Evolutionary conservation across 495 filamentous ascomycete species (phyloP).

Genomic region (Neurospora sp.): DNA sequence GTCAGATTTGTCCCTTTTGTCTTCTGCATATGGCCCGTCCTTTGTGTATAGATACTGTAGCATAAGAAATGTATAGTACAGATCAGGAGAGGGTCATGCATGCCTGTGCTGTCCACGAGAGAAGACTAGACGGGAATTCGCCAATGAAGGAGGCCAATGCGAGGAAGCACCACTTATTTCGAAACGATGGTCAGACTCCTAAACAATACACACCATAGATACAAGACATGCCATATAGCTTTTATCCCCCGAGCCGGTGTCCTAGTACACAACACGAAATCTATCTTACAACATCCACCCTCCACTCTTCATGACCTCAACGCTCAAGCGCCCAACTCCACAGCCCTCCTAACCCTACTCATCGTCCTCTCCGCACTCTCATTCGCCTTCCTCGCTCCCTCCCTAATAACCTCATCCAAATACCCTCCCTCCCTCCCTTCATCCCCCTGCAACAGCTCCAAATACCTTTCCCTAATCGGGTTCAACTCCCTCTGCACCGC

Average conservation of each 20-base stretch:
- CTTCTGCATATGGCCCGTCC: neutral
- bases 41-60: slow-evolving; percentile 9
- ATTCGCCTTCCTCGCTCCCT: slow-evolving; percentile 51
- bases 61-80: slow-evolving; percentile 1
- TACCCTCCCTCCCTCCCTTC: slow-evolving; percentile 28
- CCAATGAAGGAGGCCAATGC: neutral
- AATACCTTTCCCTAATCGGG: slow-evolving; percentile 53
- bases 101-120: neutral
- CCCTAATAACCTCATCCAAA: slow-evolving; percentile 48
- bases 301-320: neutral
- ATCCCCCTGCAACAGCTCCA: slow-evolving; percentile 36
- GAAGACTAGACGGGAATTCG: neutral
- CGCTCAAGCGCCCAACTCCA: slow-evolving; percentile 43
- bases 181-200: neutral
- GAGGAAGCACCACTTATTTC: neutral
- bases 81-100: slow-evolving; percentile 2
- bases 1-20: neutral
- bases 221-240: neutral
- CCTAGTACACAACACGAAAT: neutral
- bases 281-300: neutral
- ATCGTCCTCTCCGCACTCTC: slow-evolving; percentile 61
- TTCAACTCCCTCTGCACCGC: slow-evolving; percentile 45
- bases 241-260: neutral
- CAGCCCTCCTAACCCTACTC: slow-evolving; percentile 45
- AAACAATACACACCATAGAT: neutral